Evolutionary conservation across 1,284 basidiomycete genomes (phyloP).

Genomic region (Sporisorium iseilematis-ciliati): DNA sequence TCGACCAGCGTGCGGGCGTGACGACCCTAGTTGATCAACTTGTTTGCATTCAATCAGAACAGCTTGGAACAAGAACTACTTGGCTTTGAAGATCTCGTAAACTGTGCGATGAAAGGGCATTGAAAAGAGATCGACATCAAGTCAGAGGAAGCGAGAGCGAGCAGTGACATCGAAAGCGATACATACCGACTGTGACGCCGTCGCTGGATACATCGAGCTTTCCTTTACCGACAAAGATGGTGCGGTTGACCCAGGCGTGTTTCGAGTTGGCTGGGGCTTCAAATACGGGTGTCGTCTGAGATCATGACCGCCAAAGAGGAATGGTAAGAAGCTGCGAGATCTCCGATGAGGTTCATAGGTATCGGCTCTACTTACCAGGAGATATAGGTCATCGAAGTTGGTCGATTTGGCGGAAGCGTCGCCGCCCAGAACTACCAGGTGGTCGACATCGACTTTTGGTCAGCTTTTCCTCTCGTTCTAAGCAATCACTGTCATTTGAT

Average conservation of each 20-base stretch:
- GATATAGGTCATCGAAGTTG: constrained; percentile 41
- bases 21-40: neutral
- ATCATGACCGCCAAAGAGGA: neutral
- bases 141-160: neutral
- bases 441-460: neutral
- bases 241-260: constrained; percentile 47
- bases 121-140: neutral
- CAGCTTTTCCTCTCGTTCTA: neutral
- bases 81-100: constrained; percentile 44
- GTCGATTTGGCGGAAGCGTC: constrained; percentile 30
- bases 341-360: neutral
- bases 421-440: constrained; percentile 24
- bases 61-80: neutral
- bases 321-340: neutral
- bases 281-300: constrained; percentile 34
- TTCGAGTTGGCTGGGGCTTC: constrained; percentile 39
- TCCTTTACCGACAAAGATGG: constrained; percentile 47
- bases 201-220: constrained; percentile 21
- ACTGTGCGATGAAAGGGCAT: constrained; percentile 7
- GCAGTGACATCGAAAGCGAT: no score
- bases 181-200: constrained; percentile 35
- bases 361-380: constrained; percentile 28
- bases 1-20: neutral
- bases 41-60: neutral
- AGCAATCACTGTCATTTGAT: neutral